phyloP scores from a whole-genome alignment of 1,139 yeast genomes.

The Saccharomyces pastorianus region DNA sequence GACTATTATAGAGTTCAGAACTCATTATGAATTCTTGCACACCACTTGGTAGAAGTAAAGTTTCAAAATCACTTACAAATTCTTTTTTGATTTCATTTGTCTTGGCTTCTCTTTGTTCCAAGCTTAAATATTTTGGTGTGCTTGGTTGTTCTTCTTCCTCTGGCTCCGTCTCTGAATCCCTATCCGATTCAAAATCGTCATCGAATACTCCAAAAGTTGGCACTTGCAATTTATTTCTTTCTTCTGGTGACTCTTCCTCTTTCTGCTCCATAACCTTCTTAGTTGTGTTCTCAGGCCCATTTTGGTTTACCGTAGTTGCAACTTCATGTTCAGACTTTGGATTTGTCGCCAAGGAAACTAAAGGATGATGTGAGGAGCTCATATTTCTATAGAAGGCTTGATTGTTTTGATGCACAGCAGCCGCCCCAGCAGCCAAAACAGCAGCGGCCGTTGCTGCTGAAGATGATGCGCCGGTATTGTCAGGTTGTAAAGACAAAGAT shows the following conservation, averaged over 20 bases:
- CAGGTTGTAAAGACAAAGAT: constrained; percentile 7
- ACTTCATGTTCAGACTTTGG: background rate
- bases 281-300: background rate
- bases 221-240: constrained; percentile 20
- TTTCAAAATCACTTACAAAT: constrained; percentile 27
- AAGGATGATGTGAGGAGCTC: background rate
- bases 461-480: constrained; percentile 3
- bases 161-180: constrained; percentile 2
- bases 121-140: constrained; percentile 11
- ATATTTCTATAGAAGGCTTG: constrained; percentile 15
- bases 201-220: constrained; percentile 2
- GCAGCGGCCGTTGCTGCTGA: constrained; percentile 19
- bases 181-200: constrained; percentile 8
- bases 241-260: constrained; percentile 25
- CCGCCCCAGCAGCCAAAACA: constrained; percentile 25
- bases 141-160: constrained; percentile 4
- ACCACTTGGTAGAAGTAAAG: constrained; percentile 59
- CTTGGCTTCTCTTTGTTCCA: constrained; percentile 6
- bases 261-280: constrained; percentile 9
- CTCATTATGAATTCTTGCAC: constrained; percentile 46
- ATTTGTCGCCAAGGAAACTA: background rate
- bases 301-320: background rate
- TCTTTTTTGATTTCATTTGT: constrained; percentile 11
- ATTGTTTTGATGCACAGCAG: constrained; percentile 21
- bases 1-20: constrained; percentile 20